These are phyloP conservation scores for Oxytropis ochrocephala DNA, from an alignment of 306 rosid species.

Conservation along the genomic window DNA sequence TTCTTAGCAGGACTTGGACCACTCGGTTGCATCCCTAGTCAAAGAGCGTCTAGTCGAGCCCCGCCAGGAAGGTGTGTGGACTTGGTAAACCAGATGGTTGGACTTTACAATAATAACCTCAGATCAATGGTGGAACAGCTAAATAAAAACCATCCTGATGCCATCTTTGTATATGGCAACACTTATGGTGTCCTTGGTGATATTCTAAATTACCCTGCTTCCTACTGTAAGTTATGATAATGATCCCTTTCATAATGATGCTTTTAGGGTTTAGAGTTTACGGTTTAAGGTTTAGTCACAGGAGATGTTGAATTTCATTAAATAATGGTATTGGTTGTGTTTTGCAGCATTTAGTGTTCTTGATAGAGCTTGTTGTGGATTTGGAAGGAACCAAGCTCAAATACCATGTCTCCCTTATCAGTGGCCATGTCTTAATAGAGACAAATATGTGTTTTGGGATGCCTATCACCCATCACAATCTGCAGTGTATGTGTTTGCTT, in stretches of 20 bases:
- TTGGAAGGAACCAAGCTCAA: constrained; percentile 46
- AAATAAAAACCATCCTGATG: constrained; percentile 35
- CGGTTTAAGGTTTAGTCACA: too few species aligned
- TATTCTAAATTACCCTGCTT: constrained; percentile 59
- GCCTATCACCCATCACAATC: constrained; percentile 77
- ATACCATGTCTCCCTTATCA: constrained; percentile 56
- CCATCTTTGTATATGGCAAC: constrained; percentile 55
- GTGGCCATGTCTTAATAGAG: constrained; percentile 49
- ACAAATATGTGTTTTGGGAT: constrained; percentile 65
- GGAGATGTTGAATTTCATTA: background rate
- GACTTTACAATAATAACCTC: constrained; percentile 52
- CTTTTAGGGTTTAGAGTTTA: too few species aligned
- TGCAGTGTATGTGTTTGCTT: constrained; percentile 50
- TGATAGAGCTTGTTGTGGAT: constrained; percentile 76
- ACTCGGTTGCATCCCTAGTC: constrained; percentile 76
- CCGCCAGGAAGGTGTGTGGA: constrained; percentile 55
- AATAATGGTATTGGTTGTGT: background rate
- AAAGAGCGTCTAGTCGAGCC: constrained; percentile 38
- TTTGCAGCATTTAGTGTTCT: constrained; percentile 56
- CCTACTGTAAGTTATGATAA: constrained; percentile 35
- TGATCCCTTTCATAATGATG: background rate
- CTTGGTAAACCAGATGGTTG: constrained; percentile 56
- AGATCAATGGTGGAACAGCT: constrained; percentile 45
- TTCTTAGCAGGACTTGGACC: constrained; percentile 65
- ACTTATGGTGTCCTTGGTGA: constrained; percentile 52